These are phyloP conservation scores for Podaxis sp. DNA, from an alignment of 768 basidiomycete species.

Conservation along the genomic window DNA sequence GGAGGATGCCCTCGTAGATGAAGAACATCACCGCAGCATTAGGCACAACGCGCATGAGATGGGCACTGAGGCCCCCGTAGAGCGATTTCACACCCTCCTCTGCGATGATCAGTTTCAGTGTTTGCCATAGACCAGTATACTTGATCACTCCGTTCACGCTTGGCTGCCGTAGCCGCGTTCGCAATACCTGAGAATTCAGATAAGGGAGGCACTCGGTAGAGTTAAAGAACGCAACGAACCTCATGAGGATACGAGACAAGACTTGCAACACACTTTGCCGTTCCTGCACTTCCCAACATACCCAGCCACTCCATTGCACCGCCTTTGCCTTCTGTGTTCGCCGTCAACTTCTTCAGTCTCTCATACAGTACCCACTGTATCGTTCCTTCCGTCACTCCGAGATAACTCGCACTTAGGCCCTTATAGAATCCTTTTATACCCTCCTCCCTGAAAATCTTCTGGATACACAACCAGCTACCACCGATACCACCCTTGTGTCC, in stretches of 20 bases:
- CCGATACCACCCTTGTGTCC: slow-evolving; percentile 37
- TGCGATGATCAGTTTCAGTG: slow-evolving; percentile 76
- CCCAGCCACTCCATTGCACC: slow-evolving; percentile 69
- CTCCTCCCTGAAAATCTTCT: slow-evolving; percentile 75
- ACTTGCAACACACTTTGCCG: slow-evolving; percentile 91
- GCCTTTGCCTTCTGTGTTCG: slow-evolving; percentile 52
- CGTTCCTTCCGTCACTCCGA: slow-evolving; percentile 93
- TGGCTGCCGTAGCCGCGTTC: slow-evolving; percentile 91
- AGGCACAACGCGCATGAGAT: slow-evolving; percentile 95
- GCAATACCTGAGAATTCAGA: slow-evolving; percentile 61
- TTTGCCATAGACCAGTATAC: slow-evolving; percentile 86
- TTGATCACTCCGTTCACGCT: slow-evolving; percentile 73
- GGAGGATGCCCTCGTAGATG: slow-evolving; percentile 85
- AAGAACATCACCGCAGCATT: slow-evolving; percentile 98
- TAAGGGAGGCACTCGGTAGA: slow-evolving; percentile 2
- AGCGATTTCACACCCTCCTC: slow-evolving; percentile 88
- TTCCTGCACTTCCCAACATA: slow-evolving; percentile 88
- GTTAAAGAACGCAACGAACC: slow-evolving; percentile 44
- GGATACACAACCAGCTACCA: slow-evolving; percentile 62
- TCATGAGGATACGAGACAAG: slow-evolving; percentile 98
- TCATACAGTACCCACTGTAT: slow-evolving; percentile 99
- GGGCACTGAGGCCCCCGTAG: slow-evolving; percentile 92
- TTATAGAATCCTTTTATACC: slow-evolving; percentile 91
- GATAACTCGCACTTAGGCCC: slow-evolving; percentile 90
- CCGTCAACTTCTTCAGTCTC: slow-evolving; percentile 73